Percentiles rank a stretch among this genome's conserved stretches.
phyloP scores from a whole-genome alignment of 2,329 filamentous ascomycete genomes.

The Paecilomyces niveus region DNA sequence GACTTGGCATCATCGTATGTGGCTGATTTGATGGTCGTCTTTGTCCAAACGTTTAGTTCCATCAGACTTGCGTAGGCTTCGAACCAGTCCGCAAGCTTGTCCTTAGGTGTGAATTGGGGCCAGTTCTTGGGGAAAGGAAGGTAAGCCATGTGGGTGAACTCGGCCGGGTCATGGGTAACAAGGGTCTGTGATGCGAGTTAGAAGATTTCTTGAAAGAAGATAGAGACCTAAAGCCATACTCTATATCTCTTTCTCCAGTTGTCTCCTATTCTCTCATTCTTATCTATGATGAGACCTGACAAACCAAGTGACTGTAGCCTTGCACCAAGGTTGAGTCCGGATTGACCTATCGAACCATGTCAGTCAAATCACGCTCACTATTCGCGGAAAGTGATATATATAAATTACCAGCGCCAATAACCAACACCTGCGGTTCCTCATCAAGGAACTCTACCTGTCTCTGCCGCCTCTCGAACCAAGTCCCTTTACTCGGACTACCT shows the following conservation, averaged over 20 bases:
- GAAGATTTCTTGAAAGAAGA: neutral
- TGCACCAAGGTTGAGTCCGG: conserved; percentile 36
- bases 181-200: conserved; percentile 19
- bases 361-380: neutral
- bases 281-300: conserved; percentile 38
- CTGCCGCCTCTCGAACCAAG: conserved; percentile 30
- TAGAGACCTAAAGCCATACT: conserved; percentile 9
- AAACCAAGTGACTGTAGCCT: conserved; percentile 35
- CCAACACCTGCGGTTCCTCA: conserved; percentile 32
- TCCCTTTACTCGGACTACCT: conserved; percentile 22
- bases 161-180: conserved; percentile 35
- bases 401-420: conserved; percentile 33
- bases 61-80: conserved; percentile 44
- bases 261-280: conserved; percentile 40
- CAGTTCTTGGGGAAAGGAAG: conserved; percentile 36
- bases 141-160: conserved; percentile 32
- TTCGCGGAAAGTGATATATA: neutral
- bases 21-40: conserved; percentile 32
- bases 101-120: conserved; percentile 38
- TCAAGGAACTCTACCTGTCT: conserved; percentile 25
- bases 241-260: conserved; percentile 47
- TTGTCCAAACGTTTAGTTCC: conserved; percentile 42
- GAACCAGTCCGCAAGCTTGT: conserved; percentile 45
- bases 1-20: conserved; percentile 30
- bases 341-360: conserved; percentile 28